Evolutionary conservation across 2,329 filamentous ascomycete species (phyloP).

Genomic region (Thelonectria olida): DNA sequence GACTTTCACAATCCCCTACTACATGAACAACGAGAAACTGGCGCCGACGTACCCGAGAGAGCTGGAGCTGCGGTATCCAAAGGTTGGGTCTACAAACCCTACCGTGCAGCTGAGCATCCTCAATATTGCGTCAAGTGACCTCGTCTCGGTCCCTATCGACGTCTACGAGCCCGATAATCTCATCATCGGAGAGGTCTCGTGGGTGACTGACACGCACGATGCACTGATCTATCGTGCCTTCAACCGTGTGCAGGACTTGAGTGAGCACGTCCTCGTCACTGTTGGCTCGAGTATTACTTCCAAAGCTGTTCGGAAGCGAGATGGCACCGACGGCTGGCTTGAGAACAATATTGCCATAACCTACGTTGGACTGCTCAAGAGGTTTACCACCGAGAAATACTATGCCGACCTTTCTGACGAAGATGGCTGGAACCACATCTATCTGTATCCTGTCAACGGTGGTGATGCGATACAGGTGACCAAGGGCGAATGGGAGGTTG

Average conservation of each 20-base stretch:
- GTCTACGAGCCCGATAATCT: conserved; percentile 68
- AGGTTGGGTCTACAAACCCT: conserved; percentile 74
- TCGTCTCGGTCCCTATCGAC: conserved; percentile 59
- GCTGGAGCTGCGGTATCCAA: conserved; percentile 72
- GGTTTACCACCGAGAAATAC: conserved; percentile 52
- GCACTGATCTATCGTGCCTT: conserved; percentile 71
- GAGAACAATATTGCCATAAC: conserved; percentile 66
- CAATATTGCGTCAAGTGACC: conserved; percentile 57
- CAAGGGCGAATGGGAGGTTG: conserved; percentile 72
- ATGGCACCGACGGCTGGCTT: conserved; percentile 70
- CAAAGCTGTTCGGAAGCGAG: conserved; percentile 62
- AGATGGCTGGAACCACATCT: conserved; percentile 75
- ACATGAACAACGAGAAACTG: conserved; percentile 65
- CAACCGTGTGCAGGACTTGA: conserved; percentile 74
- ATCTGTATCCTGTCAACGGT: conserved; percentile 67
- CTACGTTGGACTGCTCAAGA: conserved; percentile 60
- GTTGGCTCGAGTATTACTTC: conserved; percentile 53
- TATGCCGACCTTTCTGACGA: conserved; percentile 75
- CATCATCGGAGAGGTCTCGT: conserved; percentile 73
- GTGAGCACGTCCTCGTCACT: conserved; percentile 70
- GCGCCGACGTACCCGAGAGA: conserved; percentile 70
- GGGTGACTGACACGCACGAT: conserved; percentile 70
- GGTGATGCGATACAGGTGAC: conserved; percentile 67
- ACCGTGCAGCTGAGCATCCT: conserved; percentile 70
- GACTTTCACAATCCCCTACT: conserved; percentile 73